phyloP scores from a whole-genome alignment of 441 rosid species.

The Syzygium syzygioides region DNA sequence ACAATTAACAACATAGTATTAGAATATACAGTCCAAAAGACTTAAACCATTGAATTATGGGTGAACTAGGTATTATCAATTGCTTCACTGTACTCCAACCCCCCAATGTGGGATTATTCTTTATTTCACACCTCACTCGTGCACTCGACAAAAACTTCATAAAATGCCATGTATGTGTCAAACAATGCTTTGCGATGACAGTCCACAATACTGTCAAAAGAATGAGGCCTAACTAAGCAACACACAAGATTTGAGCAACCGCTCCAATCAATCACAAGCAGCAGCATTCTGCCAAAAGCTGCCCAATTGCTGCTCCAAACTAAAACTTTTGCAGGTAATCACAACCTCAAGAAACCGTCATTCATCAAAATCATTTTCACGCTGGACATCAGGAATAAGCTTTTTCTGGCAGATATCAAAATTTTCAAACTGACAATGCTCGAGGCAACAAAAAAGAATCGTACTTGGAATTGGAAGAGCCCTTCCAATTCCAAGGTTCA shows the following conservation, averaged over 20 bases:
- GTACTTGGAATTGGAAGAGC: conserved; percentile 22
- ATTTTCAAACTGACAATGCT: neutral
- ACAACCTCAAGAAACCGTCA: neutral
- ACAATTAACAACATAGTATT: neutral
- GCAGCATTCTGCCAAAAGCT: neutral
- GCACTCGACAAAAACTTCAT: neutral
- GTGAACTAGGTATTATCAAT: neutral
- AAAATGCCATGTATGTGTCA: neutral
- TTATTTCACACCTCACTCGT: neutral
- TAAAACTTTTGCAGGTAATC: neutral
- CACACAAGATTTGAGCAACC: neutral
- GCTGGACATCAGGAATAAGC: neutral
- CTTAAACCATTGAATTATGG: neutral
- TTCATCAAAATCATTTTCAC: neutral
- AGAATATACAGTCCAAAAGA: neutral
- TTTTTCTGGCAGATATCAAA: neutral
- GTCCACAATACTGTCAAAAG: neutral
- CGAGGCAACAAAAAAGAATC: neutral
- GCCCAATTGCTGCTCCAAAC: neutral
- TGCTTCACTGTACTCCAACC: neutral
- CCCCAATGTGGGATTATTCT: neutral
- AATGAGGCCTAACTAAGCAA: neutral
- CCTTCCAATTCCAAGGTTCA: neutral
- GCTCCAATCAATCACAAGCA: neutral
- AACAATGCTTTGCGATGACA: neutral